phyloP scores from a whole-genome alignment of 805 yeast species.

The Yarrowia sp. region DNA sequence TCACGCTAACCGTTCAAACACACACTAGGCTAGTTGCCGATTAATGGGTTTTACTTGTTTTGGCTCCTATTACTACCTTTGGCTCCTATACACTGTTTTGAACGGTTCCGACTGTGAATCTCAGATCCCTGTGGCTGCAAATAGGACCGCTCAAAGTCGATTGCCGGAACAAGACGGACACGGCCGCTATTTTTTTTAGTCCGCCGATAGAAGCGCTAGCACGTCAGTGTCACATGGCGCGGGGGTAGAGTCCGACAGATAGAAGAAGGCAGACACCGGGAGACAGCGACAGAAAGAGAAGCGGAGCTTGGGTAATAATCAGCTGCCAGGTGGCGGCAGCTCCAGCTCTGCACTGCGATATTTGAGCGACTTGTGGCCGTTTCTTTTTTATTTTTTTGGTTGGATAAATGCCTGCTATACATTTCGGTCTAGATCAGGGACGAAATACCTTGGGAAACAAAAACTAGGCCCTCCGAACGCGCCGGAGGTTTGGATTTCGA shows the following conservation, averaged over 20 bases:
- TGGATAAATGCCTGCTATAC: neutral
- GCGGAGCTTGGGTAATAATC: no score
- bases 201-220: neutral
- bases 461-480: neutral
- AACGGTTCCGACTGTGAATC: neutral
- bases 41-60: neutral
- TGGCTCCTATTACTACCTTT: no score
- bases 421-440: conserved; percentile 11
- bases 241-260: no score
- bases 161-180: no score
- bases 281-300: no score
- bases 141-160: no score
- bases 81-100: neutral
- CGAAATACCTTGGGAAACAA: neutral
- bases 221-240: neutral
- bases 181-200: neutral
- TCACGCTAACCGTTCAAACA: neutral
- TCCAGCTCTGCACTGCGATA: no score
- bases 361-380: no score
- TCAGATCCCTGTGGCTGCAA: neutral
- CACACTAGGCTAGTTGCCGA: conserved; percentile 14
- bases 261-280: no score
- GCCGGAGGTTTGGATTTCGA: conserved; percentile 4
- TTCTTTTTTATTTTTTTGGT: no score
- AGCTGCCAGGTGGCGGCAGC: neutral